Evolutionary conservation across 108 stramenopile species (phyloP), one percentile per base, ranked within the genome.

Genomic region (Conticribra guillardii): DNA sequence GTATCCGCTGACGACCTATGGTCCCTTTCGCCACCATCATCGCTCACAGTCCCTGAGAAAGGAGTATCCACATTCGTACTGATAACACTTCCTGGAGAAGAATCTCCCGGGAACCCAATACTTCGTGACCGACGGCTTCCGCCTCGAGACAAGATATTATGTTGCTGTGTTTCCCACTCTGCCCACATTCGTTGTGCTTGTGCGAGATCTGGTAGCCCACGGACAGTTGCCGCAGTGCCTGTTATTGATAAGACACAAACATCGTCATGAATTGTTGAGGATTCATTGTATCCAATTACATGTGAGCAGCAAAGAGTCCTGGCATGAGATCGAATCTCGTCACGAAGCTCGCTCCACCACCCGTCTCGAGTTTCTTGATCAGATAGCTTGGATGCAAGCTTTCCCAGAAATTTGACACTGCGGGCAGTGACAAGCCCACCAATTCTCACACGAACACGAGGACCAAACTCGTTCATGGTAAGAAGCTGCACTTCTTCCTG

Each of bases 341-440:
- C 96, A n/a, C 98, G 77, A 18, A 99, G 80, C 75, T 99, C 98
- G 14, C 71, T 79, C 98, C 98, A 99, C 98, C 98, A 99, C 0
- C 89, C 87, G 63, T 98, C 97, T 34, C 96, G 61, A 3, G 96
- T 96, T 67, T 98, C 98, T 62, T 97, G 98, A 68, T 98, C 98
- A 7, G 82, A 84, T 17, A 93, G 68, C 60, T 89, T 96, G 19
- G 86, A 84, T 15, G 91, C 95, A 30, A 88, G 60, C 59, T 96
- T 92, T 2, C 97, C 98, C 26, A 97, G 83, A 68, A 90, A 98
- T 76, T 98, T 99, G 53, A 99, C 97, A 37, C 87, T 85, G 8
- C 96, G 79, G 5, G 97, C 94, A 7, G 96, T 91, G 5, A 97
- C 97, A 15, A 99, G 67, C 18, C 98, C 98, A 4, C 97, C 98